phyloP scores from a whole-genome alignment of 2,329 filamentous ascomycete species.

The Tolypocladium capitatum region DNA sequence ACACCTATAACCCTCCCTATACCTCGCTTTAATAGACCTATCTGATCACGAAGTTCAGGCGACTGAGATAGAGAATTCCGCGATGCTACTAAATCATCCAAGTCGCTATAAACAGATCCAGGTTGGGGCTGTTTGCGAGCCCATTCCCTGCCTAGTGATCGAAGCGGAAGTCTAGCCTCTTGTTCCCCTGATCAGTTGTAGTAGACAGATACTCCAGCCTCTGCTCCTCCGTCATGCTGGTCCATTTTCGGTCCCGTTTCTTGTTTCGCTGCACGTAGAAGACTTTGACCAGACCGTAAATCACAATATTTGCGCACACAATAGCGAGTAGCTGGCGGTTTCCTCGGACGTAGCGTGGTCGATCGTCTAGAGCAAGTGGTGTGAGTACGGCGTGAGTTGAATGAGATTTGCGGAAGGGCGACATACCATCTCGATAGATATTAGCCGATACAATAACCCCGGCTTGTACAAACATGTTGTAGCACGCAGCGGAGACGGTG shows the following conservation, averaged over 20 bases:
- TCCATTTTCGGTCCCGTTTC: conserved; percentile 28
- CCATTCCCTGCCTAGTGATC: conserved; percentile 20
- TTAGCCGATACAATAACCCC: conserved; percentile 29
- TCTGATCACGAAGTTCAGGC: background rate
- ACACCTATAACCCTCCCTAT: no score
- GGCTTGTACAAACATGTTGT: conserved; percentile 42
- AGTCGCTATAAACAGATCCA: background rate
- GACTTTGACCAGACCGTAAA: conserved; percentile 29
- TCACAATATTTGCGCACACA: conserved; percentile 30
- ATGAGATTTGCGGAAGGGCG: no score
- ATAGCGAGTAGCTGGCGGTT: conserved; percentile 37
- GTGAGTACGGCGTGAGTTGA: no score
- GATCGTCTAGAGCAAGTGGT: conserved; percentile 26
- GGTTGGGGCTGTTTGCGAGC: no score
- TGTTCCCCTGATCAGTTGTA: conserved; percentile 37
- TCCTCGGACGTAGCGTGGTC: conserved; percentile 35
- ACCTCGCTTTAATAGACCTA: no score
- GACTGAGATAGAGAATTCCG: background rate
- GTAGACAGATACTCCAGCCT: conserved; percentile 33
- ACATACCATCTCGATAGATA: conserved; percentile 23
- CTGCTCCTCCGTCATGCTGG: conserved; percentile 28
- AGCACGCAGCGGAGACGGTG: conserved; percentile 46
- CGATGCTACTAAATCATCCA: background rate
- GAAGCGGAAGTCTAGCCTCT: conserved; percentile 42
- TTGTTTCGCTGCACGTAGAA: conserved; percentile 36